These are phyloP conservation scores for Pythium volutum DNA, from an alignment of 352 stramenopile species.

Conservation along the genomic window DNA sequence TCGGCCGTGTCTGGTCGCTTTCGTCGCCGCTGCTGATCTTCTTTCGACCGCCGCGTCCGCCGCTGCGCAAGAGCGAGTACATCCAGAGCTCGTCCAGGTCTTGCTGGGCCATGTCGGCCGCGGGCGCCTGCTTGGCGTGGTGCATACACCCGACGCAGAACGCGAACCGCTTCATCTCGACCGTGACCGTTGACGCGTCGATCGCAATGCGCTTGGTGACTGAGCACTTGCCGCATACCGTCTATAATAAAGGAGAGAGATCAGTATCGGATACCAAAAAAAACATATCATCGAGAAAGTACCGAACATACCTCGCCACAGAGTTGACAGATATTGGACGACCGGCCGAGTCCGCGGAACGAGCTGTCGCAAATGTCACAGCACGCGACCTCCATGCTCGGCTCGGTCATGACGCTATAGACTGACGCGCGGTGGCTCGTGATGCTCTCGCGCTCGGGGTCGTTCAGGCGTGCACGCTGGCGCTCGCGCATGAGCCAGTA, in stretches of 20 bases:
- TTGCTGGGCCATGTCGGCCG: background rate
- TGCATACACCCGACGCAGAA: conserved; percentile 20
- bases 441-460: background rate
- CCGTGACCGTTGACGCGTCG: background rate
- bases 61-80: background rate
- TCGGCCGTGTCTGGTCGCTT: background rate
- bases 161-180: conserved; percentile 6
- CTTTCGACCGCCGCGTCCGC: background rate
- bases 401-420: conserved; percentile 1
- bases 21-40: background rate
- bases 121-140: conserved; percentile 5
- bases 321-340: conserved; percentile 4
- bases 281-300: background rate
- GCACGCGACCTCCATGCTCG: background rate
- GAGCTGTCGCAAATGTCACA: conserved; percentile 14
- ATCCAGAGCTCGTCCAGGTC: conserved; percentile 1
- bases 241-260: background rate
- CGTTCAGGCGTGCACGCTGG: background rate
- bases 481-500: conserved; percentile 37
- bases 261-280: background rate
- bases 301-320: conserved; percentile 3
- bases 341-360: background rate
- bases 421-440: background rate
- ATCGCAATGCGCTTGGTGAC: conserved; percentile 11
- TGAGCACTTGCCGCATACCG: conserved; percentile 17